Evolutionary conservation across 2,329 filamentous ascomycete species (phyloP), one percentile per base, ranked within the genome.

Genomic region (Sporothrix phasma): DNA sequence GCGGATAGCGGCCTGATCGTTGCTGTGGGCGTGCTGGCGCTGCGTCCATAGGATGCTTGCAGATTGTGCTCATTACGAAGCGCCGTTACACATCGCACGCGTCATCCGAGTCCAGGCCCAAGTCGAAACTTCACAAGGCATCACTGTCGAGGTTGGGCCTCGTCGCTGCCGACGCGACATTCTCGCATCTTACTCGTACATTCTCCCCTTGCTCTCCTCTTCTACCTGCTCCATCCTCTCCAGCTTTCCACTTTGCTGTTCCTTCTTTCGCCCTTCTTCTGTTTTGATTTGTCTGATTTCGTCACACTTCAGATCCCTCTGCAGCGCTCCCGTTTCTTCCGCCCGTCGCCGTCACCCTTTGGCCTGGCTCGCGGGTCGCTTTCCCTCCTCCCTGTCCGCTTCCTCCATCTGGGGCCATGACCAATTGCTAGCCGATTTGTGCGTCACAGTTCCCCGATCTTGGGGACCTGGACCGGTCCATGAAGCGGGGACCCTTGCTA

Each of bases 1-100:
- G 29, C 54, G 54, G 54, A 58, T 43, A 58, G 54, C 54, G 54
- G 54, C 54, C 53, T 58, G 56, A 59, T 49, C 29, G 41, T 43
- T 34, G 34, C 49, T 51, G 47, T 17, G 26, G 47, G 17, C 47
- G 11, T 53, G 11, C n/a, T n/a, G n/a, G n/a, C 34, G 34, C 34
- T 13, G 31, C 51, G 41, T 24, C 11, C 29, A n/a, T n/a, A n/a
- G n/a, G n/a, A n/a, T n/a, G n/a, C n/a, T n/a, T n/a, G n/a, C n/a
- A n/a, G n/a, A n/a, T 49, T 61, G 24, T 34, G n/a, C 43, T n/a
- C 8, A 58, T 58, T 58, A 58, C 54, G 43, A 61, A 43, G 37
- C 22, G 37, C 24, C 54, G 26, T 58, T 29, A 58, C 54, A 43
- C 54, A 43, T 58, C 54, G 22, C 15, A n/a, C 13, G 11, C 15